Conservation (phyloP, 768 basidiomycete genomes). For the Lactarius hatsudake region DNA sequence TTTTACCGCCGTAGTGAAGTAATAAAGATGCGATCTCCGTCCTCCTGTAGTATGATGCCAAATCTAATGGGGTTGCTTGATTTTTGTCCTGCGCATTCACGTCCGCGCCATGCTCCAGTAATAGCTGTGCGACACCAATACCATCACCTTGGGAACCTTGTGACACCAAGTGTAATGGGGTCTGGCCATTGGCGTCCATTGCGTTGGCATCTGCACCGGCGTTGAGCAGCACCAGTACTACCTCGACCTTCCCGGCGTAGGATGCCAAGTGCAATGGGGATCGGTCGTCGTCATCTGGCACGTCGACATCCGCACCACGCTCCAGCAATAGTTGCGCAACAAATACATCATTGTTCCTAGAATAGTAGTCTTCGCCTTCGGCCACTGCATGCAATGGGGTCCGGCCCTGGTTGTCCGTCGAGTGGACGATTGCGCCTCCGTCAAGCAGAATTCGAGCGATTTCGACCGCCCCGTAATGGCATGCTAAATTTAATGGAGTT, state of each 20-base stretch:
- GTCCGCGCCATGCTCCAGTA: neutral
- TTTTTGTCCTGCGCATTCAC: neutral
- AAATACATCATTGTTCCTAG: rapidly evolving
- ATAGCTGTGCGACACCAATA: neutral
- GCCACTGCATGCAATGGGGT: neutral
- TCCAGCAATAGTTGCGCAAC: neutral
- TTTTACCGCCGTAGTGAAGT: too few relatives aligned
- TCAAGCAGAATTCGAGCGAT: too few relatives aligned
- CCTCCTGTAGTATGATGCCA: neutral
- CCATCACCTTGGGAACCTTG: neutral
- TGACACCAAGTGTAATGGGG: neutral
- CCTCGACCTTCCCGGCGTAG: neutral
- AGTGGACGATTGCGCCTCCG: too few relatives aligned
- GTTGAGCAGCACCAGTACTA: neutral
- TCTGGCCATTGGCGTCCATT: rapidly evolving
- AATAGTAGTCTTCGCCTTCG: neutral
- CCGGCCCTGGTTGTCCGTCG: too few relatives aligned
- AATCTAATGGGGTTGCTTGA: neutral
- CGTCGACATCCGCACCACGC: neutral
- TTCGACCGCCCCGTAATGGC: too few relatives aligned
- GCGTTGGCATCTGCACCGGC: neutral
- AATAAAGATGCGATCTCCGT: too few relatives aligned
- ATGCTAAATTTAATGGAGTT: neutral
- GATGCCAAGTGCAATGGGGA: neutral
- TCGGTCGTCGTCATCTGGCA: neutral